These are phyloP conservation scores for Moniliophthora roreri DNA, from an alignment of 1,284 basidiomycete species.

Conservation along the genomic window DNA sequence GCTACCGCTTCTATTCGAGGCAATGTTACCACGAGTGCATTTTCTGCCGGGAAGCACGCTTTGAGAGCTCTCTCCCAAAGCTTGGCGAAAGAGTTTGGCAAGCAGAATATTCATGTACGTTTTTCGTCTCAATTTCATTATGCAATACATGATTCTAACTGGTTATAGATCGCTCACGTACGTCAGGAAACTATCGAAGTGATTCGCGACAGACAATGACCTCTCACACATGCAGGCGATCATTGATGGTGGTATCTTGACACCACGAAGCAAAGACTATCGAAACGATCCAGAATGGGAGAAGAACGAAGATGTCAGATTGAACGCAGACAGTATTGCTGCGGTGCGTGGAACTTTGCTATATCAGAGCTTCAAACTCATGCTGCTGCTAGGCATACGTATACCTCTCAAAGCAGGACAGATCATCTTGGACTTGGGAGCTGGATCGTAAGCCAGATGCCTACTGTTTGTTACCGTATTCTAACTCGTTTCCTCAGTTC, in stretches of 20 bases:
- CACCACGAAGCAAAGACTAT: constrained; percentile 34
- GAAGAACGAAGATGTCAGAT: constrained; percentile 43
- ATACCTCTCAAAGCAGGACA: constrained; percentile 41
- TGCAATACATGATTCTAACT: neutral
- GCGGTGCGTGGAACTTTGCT: too few species aligned
- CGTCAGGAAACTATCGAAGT: constrained; percentile 24
- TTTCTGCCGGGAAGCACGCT: constrained; percentile 70
- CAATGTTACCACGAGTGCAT: constrained; percentile 62
- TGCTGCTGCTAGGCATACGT: constrained; percentile 34
- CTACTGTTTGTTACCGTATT: neutral
- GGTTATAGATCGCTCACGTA: constrained; percentile 58
- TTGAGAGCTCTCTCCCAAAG: constrained; percentile 71
- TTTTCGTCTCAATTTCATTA: neutral
- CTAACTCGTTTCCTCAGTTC: constrained; percentile 27
- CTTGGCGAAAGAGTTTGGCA: constrained; percentile 77
- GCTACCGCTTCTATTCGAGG: constrained; percentile 72
- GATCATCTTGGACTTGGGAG: constrained; percentile 52
- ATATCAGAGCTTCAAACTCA: constrained; percentile 25
- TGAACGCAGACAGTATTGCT: constrained; percentile 68
- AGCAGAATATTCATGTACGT: constrained; percentile 74
- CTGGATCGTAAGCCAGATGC: constrained; percentile 33
- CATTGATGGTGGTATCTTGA: constrained; percentile 65
- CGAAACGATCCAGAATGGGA: constrained; percentile 40
- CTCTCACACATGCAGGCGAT: constrained; percentile 38
- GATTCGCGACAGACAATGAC: neutral